Percentiles rank a stretch among this genome's conserved stretches.
Evolutionary conservation across 2,329 filamentous ascomycete species (phyloP).

Genomic region (Diaporthe vexans): DNA sequence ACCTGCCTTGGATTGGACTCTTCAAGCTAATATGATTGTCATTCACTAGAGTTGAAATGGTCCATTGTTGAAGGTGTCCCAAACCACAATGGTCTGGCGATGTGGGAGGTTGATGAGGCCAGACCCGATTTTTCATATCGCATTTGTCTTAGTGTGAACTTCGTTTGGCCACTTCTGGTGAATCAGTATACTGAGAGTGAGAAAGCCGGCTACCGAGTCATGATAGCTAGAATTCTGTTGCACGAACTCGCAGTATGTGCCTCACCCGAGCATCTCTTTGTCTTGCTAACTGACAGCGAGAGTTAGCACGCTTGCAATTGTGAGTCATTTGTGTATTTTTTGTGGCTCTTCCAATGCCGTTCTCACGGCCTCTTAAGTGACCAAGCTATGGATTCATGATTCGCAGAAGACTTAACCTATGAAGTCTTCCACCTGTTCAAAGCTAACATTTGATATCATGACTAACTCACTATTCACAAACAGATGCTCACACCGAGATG

Average conservation of each 20-base stretch:
- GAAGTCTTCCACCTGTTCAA: neutral
- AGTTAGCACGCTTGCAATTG: conserved; percentile 12
- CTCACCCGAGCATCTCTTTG: neutral
- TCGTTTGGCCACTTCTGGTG: conserved; percentile 19
- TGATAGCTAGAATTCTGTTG: neutral
- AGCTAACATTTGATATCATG: too few relatives aligned
- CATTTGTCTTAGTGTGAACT: conserved; percentile 8
- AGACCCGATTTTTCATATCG: neutral
- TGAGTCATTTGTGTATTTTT: neutral
- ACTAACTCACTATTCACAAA: neutral
- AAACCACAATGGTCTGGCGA: neutral
- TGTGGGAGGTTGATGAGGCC: neutral
- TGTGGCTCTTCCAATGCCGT: neutral
- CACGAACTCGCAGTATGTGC: conserved; percentile 5
- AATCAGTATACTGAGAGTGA: conserved; percentile 17
- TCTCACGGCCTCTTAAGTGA: neutral
- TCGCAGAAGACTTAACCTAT: too few relatives aligned
- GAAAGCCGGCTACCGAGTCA: conserved; percentile 2
- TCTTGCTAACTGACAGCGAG: neutral
- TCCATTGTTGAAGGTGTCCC: neutral
- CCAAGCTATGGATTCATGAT: neutral
- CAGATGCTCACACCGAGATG: conserved; percentile 15
- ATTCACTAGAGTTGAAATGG: neutral
- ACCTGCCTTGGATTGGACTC: neutral
- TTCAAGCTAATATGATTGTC: neutral